phyloP scores from a whole-genome alignment of 306 rosid genomes.

The Quercus aquifolioides region DNA sequence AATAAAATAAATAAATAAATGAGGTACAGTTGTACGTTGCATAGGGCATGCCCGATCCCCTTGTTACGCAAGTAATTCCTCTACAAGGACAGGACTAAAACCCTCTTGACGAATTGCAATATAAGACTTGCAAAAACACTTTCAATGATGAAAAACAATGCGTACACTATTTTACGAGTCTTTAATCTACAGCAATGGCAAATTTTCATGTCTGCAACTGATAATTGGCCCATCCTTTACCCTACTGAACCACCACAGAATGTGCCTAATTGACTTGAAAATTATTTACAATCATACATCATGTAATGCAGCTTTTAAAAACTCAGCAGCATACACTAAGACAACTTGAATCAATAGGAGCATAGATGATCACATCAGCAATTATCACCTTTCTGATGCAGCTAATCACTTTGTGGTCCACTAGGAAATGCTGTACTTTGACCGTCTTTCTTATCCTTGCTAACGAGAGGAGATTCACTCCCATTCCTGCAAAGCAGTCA shows the following conservation, averaged over 20 bases:
- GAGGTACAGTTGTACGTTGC: too few species aligned
- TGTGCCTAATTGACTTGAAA: neutral
- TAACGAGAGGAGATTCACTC: constrained; percentile 36
- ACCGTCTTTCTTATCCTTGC: constrained; percentile 61
- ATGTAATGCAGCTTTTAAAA: constrained; percentile 58
- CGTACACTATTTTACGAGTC: too few species aligned
- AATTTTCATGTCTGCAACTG: neutral
- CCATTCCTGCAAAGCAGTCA: constrained; percentile 50
- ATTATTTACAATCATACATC: constrained; percentile 3
- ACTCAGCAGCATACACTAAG: constrained; percentile 47
- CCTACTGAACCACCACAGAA: too few species aligned
- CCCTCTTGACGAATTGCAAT: neutral
- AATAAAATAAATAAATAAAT: too few species aligned
- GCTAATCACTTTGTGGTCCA: constrained; percentile 40
- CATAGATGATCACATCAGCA: constrained; percentile 14
- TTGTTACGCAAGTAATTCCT: neutral
- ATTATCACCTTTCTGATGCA: constrained; percentile 21
- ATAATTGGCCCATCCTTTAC: too few species aligned
- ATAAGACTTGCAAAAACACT: too few species aligned
- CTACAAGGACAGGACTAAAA: neutral
- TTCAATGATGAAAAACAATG: too few species aligned
- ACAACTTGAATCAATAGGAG: constrained; percentile 16
- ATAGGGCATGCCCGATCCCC: neutral
- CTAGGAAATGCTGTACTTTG: constrained; percentile 42
- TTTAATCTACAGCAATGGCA: neutral